Evolutionary conservation across 2,329 filamentous ascomycete genomes (phyloP), one percentile per base, ranked within the genome.

Genomic region (Parasarocladium wereldwijsianum): DNA sequence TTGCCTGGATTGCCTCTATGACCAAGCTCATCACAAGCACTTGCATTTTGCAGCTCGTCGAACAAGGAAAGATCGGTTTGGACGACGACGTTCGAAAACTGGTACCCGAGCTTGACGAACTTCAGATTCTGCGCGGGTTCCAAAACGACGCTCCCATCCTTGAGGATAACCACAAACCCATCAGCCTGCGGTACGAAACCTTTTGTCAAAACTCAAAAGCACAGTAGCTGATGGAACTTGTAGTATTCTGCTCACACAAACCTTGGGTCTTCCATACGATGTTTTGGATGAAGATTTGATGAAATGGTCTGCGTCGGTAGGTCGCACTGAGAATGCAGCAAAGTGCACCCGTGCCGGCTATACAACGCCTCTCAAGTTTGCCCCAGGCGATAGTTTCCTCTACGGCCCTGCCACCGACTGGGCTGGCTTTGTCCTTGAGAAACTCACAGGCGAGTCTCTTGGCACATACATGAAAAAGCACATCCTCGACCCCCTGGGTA

Each of bases 331-430:
- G n/a, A 23, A 21, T 19, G 46, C 40, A 8, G 43, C 49, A 27
- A 38, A 47, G 17, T 53, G 44, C 36, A 51, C 39, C 19, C 43
- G 48, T 19, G 51, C 51, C 2, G 53, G 54, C 37, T 61, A 52
- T 42, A 43, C 40, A 26, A 54, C 55, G 32, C 65, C 61, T 1
- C 39, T 64, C 20, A 47, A 50, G 31, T 62, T 62, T 34, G 36
- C 46, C 3, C 59, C 64, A 0, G 66, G 64, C 1, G 47, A 54
- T 3, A 52, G 54, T 6, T 70, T 64, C 64, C 46, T 44, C 17
- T 70, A 70, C 34, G 62, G 65, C 4, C 40, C 50, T 4, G 44
- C 47, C 0, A 34, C 57, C 24, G 64, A 69, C 46, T 68, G 59
- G 52, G 62, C 57, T 1, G 62, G 60, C 3, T 34, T 55, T 5